A percentile compares a stretch with the other conserved stretches of the same genome.
These are phyloP conservation scores for Dactylonectria estremocensis DNA, from an alignment of 2,329 filamentous ascomycete species.

Conservation along the genomic window DNA sequence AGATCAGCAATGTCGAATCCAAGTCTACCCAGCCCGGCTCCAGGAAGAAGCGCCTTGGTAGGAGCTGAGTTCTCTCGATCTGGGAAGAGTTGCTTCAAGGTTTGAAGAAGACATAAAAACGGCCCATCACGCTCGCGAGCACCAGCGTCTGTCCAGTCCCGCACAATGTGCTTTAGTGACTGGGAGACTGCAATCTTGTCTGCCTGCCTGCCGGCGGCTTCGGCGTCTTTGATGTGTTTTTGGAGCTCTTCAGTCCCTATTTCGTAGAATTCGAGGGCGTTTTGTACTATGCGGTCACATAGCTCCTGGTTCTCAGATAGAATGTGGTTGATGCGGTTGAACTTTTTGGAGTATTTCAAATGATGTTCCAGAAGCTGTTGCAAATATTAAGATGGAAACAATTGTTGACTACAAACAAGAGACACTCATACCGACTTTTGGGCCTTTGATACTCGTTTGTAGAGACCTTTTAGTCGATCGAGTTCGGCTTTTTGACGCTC, in stretches of 20 bases:
- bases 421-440: conserved; percentile 51
- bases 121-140: conserved; percentile 60
- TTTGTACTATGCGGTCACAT: conserved; percentile 61
- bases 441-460: conserved; percentile 53
- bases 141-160: conserved; percentile 69
- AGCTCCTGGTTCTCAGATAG: conserved; percentile 62
- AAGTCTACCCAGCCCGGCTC: conserved; percentile 67
- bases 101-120: conserved; percentile 57
- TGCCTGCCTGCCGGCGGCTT: conserved; percentile 55
- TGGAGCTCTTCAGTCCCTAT: conserved; percentile 62
- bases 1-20: conserved; percentile 66
- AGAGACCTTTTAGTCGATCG: conserved; percentile 53
- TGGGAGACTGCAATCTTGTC: conserved; percentile 67
- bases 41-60: conserved; percentile 64
- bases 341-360: conserved; percentile 70
- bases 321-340: conserved; percentile 59
- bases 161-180: conserved; percentile 70
- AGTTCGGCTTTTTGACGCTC: conserved; percentile 55
- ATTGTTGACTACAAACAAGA: not conserved
- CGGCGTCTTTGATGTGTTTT: conserved; percentile 56
- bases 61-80: conserved; percentile 27
- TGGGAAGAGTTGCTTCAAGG: conserved; percentile 52
- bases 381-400: not conserved
- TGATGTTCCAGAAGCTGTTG: conserved; percentile 68
- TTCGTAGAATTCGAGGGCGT: conserved; percentile 63